Percentiles rank a stretch among this genome's conserved stretches.
Evolutionary conservation across 768 basidiomycete genomes (phyloP).

Genomic region (Hericium erinaceus): DNA sequence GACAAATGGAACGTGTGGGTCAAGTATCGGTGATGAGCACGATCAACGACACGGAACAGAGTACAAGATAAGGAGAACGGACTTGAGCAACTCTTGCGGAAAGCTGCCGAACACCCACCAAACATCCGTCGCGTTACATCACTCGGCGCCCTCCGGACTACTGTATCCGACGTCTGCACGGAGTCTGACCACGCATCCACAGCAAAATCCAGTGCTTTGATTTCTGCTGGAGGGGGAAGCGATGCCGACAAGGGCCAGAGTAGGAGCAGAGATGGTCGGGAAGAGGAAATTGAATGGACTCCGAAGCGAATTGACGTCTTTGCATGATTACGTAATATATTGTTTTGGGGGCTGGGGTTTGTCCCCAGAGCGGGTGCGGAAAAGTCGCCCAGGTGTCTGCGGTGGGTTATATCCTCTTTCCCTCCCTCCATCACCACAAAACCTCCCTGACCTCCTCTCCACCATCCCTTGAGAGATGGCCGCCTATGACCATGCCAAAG

Average conservation of each 20-base stretch:
- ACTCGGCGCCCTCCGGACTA: neutral
- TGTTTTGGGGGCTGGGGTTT: neutral
- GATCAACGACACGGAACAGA: too few species aligned
- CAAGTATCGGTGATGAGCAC: too few species aligned
- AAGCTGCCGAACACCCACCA: neutral
- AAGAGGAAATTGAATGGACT: neutral
- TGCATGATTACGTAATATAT: neutral
- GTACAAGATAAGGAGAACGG: too few species aligned
- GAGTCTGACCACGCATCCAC: neutral
- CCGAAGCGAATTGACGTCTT: neutral
- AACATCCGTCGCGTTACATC: neutral
- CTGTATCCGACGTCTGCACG: too few species aligned
- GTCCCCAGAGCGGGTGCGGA: neutral
- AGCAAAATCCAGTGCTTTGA: neutral
- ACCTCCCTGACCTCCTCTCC: neutral
- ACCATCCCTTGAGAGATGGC: slow-evolving; percentile 17
- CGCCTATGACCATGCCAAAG: slow-evolving; percentile 47
- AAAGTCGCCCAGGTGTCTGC: neutral
- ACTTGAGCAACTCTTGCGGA: too few species aligned
- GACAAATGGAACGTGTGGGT: too few species aligned
- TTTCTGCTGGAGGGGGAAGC: too few species aligned
- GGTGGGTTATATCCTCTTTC: neutral
- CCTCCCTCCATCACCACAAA: neutral
- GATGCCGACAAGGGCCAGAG: neutral
- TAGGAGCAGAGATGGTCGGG: neutral